Percentiles rank a stretch among this genome's conserved stretches.
These are phyloP conservation scores for Starmerella powellii DNA, from an alignment of 805 yeast genomes.

Conservation along the genomic window DNA sequence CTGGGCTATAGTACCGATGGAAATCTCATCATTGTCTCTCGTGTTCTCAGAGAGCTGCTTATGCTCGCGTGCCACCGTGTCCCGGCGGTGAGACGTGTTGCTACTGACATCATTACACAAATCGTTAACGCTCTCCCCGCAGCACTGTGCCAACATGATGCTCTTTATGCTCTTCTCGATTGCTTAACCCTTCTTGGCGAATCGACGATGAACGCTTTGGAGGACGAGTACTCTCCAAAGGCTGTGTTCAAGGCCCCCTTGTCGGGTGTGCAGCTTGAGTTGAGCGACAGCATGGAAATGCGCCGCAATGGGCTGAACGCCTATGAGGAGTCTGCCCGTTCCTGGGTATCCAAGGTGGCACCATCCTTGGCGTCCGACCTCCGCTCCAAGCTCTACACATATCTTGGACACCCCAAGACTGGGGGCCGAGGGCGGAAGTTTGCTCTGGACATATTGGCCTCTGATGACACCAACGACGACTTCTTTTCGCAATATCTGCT, in stretches of 20 bases:
- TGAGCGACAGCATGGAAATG: slow-evolving; percentile 70
- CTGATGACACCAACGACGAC: slow-evolving; percentile 35
- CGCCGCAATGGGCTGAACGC: slow-evolving; percentile 53
- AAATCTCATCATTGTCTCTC: slow-evolving; percentile 3
- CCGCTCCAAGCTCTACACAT: slow-evolving; percentile 66
- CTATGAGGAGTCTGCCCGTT: slow-evolving; percentile 45
- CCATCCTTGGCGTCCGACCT: slow-evolving; percentile 56
- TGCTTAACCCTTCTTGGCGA: slow-evolving; percentile 64
- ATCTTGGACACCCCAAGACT: slow-evolving; percentile 37
- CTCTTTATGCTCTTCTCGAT: slow-evolving; percentile 71
- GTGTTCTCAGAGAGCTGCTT: slow-evolving; percentile 56
- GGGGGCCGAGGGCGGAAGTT: slow-evolving; percentile 65
- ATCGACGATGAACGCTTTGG: slow-evolving; percentile 71
- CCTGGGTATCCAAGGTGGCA: slow-evolving; percentile 56
- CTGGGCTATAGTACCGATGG: slow-evolving; percentile 7
- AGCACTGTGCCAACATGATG: slow-evolving; percentile 57
- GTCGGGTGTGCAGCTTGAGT: slow-evolving; percentile 38
- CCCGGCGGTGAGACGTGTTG: slow-evolving; percentile 60
- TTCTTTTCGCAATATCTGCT: slow-evolving; percentile 16
- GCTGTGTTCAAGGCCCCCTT: slow-evolving; percentile 43
- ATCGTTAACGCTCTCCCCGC: slow-evolving; percentile 61
- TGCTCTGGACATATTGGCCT: slow-evolving; percentile 56
- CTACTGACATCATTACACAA: slow-evolving; percentile 62
- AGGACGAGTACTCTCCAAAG: slow-evolving; percentile 76
- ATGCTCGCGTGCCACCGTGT: slow-evolving; percentile 69